Percentiles rank a stretch among this genome's conserved stretches.
Evolutionary conservation across 352 stramenopile genomes (phyloP).

Genomic region (Globisporangium splendens): DNA sequence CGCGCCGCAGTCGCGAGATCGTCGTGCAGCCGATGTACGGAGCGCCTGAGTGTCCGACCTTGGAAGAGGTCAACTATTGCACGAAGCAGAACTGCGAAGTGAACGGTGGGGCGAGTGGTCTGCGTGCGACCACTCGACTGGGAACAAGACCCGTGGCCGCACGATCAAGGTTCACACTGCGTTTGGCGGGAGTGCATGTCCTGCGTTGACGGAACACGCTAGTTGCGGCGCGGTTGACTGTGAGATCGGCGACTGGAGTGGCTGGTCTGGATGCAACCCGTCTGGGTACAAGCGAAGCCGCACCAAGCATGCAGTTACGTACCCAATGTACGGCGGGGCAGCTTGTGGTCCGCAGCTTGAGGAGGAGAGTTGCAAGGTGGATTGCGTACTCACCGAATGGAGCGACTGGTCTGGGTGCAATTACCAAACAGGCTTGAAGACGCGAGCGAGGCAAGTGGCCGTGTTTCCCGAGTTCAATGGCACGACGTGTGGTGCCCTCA

Average conservation of each 20-base stretch:
- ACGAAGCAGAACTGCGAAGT: conserved; percentile 44
- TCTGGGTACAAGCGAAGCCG: conserved; percentile 25
- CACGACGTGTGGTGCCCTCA: conserved; percentile 17
- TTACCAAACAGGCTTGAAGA: conserved; percentile 37
- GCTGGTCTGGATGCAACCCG: conserved; percentile 46
- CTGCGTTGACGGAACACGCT: conserved; percentile 14
- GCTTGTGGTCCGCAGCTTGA: conserved; percentile 24
- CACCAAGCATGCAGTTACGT: conserved; percentile 20
- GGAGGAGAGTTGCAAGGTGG: conserved; percentile 28
- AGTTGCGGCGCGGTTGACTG: conserved; percentile 42
- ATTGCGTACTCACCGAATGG: conserved; percentile 52
- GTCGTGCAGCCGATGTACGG: conserved; percentile 30
- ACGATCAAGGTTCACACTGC: conserved; percentile 32
- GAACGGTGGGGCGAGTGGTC: conserved; percentile 48
- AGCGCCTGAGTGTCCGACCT: conserved; percentile 29
- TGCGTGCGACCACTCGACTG: conserved; percentile 31
- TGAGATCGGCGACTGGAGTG: conserved; percentile 37
- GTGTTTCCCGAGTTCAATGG: conserved; percentile 26
- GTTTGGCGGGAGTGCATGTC: conserved; percentile 30
- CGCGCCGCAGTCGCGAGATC: conserved; percentile 34
- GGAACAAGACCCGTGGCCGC: conserved; percentile 23
- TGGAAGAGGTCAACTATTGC: conserved; percentile 36
- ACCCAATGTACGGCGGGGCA: conserved; percentile 31
- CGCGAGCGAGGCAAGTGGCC: conserved; percentile 30
- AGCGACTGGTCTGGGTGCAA: conserved; percentile 46